Conservation (phyloP, 176 grass and related monocot genomes). For the Oryza brachyantha region DNA sequence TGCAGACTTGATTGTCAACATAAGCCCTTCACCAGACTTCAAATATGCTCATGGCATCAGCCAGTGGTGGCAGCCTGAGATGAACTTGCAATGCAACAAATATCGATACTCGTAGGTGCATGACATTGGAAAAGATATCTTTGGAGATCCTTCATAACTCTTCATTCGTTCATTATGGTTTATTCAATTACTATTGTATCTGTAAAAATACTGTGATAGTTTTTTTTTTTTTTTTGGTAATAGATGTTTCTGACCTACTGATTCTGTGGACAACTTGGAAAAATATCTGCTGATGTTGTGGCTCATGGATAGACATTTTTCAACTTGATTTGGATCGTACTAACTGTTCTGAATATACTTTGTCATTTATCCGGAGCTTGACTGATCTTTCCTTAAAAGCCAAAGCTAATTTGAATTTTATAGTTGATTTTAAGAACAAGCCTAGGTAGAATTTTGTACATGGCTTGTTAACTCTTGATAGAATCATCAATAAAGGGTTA, state of each 20-base stretch:
- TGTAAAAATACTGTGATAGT: neutral
- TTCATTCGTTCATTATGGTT: constrained; percentile 26
- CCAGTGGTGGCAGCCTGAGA: constrained; percentile 85
- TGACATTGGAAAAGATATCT: neutral
- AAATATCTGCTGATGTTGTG: constrained; percentile 14
- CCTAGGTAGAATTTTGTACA: too few species aligned
- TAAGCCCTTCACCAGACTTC: constrained; percentile 61
- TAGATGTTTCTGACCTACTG: constrained; percentile 17
- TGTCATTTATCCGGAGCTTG: too few species aligned
- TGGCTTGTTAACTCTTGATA: too few species aligned
- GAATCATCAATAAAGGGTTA: too few species aligned
- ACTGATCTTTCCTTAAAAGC: too few species aligned
- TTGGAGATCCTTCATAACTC: neutral
- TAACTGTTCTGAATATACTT: too few species aligned
- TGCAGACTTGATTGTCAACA: constrained; percentile 74
- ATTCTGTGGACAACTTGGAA: neutral
- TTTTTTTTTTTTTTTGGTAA: neutral
- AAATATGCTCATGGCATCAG: constrained; percentile 83
- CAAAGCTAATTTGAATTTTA: too few species aligned
- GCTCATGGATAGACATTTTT: too few species aligned
- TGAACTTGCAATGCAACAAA: constrained; percentile 59
- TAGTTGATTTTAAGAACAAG: too few species aligned
- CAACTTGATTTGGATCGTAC: too few species aligned
- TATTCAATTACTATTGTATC: neutral
- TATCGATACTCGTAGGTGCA: constrained; percentile 51